Evolutionary conservation across 2,329 filamentous ascomycete species (phyloP).

Genomic region (Pseudocercospora musae): DNA sequence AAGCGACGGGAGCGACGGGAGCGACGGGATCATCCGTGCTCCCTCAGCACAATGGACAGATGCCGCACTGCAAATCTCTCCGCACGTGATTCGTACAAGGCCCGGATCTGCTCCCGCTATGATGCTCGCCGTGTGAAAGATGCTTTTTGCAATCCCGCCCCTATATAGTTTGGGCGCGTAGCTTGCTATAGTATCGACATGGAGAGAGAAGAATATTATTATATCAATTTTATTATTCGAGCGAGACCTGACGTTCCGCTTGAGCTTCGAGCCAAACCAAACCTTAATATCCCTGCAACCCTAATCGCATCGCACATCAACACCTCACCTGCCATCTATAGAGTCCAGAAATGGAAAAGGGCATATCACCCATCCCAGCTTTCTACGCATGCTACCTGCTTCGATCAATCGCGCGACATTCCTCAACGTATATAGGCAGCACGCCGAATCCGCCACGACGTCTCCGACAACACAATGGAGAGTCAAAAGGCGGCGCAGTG

Average conservation of each 20-base stretch:
- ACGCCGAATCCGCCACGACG: constrained; percentile 84
- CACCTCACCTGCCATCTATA: neutral
- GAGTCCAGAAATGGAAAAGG: constrained; percentile 23
- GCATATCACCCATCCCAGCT: constrained; percentile 63
- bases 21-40: neutral
- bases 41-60: neutral
- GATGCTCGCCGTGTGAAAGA: too few species aligned
- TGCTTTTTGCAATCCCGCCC: too few species aligned
- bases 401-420: constrained; percentile 71
- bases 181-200: too few species aligned
- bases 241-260: neutral
- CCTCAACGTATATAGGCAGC: constrained; percentile 81
- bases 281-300: neutral
- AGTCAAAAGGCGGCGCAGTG: constrained; percentile 73
- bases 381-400: constrained; percentile 94
- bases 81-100: neutral
- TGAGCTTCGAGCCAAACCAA: neutral
- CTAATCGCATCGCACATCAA: neutral
- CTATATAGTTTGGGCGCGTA: too few species aligned
- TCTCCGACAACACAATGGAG: constrained; percentile 87
- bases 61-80: neutral
- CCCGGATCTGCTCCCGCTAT: neutral
- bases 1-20: neutral
- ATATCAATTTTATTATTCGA: too few species aligned
- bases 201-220: too few species aligned